A percentile compares a stretch with the other conserved stretches of the same genome.
These are phyloP conservation scores for Zygnema circumcarinatum DNA, from an alignment of 139 green algal genomes.

Conservation along the genomic window DNA sequence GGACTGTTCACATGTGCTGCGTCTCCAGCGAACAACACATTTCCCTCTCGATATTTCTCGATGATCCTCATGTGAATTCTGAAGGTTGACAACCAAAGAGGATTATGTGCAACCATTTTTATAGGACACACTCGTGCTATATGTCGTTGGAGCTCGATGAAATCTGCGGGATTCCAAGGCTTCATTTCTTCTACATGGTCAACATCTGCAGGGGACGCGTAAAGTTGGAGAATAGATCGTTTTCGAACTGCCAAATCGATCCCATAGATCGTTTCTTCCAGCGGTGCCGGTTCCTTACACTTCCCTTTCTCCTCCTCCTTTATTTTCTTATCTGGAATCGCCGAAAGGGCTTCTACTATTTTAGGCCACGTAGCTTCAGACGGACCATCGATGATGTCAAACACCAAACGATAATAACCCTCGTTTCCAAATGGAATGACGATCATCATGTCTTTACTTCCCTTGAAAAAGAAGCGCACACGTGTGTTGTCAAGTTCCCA, in stretches of 20 bases:
- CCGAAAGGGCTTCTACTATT: not conserved
- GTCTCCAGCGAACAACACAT: conserved; percentile 12
- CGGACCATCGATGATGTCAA: not conserved
- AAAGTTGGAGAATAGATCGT: not conserved
- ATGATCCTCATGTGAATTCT: conserved; percentile 21
- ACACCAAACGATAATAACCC: not conserved
- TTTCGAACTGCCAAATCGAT: not conserved
- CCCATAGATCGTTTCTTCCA: not conserved
- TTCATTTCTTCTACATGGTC: not conserved
- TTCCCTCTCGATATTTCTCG: not conserved
- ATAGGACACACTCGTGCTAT: not conserved
- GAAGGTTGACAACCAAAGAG: conserved; percentile 19
- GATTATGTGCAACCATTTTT: not conserved
- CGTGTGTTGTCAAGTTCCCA: not conserved
- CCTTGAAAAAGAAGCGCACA: not conserved
- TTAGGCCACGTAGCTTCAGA: not conserved
- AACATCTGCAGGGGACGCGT: not conserved
- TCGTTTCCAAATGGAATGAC: not conserved
- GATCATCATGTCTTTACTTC: not conserved
- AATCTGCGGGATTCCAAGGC: not conserved
- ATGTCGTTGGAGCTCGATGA: not conserved
- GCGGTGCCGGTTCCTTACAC: not conserved
- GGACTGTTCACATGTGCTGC: conserved; percentile 24
- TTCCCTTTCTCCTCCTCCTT: not conserved
- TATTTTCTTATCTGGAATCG: not conserved